A percentile compares a stretch with the other conserved stretches of the same genome.
Conservation (phyloP, 1,139 yeast species). For the Wickerhamomyces sp. region DNA sequence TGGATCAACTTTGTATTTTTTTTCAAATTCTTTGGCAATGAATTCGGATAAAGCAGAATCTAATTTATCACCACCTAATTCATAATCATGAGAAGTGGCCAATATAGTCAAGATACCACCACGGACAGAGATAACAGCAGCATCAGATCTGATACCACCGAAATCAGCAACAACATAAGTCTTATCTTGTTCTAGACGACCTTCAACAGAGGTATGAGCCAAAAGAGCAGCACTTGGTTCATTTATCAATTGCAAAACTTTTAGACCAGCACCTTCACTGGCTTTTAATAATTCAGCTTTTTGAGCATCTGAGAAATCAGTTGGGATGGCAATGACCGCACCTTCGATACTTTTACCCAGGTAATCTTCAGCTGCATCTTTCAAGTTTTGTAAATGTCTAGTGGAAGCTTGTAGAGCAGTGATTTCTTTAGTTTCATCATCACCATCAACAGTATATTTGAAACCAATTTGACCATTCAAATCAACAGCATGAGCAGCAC, state of each 20-base stretch:
- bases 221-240: conserved; percentile 93
- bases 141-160: conserved; percentile 96
- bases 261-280: conserved; percentile 68
- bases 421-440: conserved; percentile 41
- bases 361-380: conserved; percentile 88
- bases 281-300: conserved; percentile 57
- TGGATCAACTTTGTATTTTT: conserved; percentile 80
- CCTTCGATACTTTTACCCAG: conserved; percentile 79
- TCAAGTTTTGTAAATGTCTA: conserved; percentile 80
- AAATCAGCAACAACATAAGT: conserved; percentile 91
- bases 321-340: conserved; percentile 87
- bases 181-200: conserved; percentile 61
- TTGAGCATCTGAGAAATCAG: conserved; percentile 76
- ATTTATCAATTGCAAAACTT: conserved; percentile 80
- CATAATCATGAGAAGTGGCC: conserved; percentile 79
- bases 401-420: conserved; percentile 73
- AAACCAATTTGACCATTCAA: conserved; percentile 68
- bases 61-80: conserved; percentile 83
- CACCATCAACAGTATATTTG: conserved; percentile 43
- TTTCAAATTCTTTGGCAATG: conserved; percentile 91
- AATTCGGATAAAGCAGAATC: conserved; percentile 77
- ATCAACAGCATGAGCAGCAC: conserved; percentile 73
- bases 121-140: conserved; percentile 88
- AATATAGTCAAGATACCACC: conserved; percentile 90
- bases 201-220: conserved; percentile 52